These are phyloP conservation scores for Solanum okadae DNA, from an alignment of 257 asterid species.

Conservation along the genomic window DNA sequence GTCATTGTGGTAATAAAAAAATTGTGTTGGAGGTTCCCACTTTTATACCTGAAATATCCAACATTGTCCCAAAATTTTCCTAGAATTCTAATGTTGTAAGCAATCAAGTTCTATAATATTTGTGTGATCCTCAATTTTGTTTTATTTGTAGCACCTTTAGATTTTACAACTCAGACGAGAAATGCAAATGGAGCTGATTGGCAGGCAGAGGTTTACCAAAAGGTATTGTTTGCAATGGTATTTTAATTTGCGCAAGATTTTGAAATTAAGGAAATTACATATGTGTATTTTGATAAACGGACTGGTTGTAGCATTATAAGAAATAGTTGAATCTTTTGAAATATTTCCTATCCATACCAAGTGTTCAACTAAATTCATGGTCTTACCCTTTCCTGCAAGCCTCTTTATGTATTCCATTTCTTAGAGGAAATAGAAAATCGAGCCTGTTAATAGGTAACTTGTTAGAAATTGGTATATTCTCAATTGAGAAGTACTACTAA, in stretches of 20 bases:
- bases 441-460: too few species aligned
- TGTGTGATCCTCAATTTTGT: background rate
- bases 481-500: too few species aligned
- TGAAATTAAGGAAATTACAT: background rate
- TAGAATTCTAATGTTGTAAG: background rate
- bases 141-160: slow-evolving; percentile 46
- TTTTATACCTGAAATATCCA: background rate
- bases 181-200: slow-evolving; percentile 60
- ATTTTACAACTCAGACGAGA: slow-evolving; percentile 71
- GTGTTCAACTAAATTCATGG: too few species aligned
- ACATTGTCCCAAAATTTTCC: background rate
- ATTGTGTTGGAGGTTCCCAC: background rate
- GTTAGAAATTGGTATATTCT: too few species aligned
- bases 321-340: background rate
- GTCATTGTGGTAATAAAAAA: background rate
- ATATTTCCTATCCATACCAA: background rate
- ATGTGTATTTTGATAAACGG: background rate
- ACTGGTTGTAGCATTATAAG: background rate
- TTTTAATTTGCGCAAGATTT: background rate
- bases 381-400: too few species aligned
- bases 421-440: too few species aligned
- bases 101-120: background rate
- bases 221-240: slow-evolving; percentile 33
- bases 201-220: slow-evolving; percentile 89
- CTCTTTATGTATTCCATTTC: too few species aligned